phyloP scores from a whole-genome alignment of 257 asterid species.

The Penstemon davidsonii region DNA sequence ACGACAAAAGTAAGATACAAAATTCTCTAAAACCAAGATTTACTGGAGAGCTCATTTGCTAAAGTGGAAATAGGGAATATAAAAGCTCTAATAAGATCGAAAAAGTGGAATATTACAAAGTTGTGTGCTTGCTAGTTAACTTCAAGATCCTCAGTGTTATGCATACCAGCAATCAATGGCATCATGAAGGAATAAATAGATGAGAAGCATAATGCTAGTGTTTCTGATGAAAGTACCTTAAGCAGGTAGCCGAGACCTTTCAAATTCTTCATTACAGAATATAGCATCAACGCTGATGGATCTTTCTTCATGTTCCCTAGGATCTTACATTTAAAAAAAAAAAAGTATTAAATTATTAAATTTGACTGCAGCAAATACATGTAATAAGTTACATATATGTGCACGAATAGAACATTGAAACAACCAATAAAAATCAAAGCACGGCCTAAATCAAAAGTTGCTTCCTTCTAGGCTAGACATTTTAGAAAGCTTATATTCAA shows the following conservation, averaged over 20 bases:
- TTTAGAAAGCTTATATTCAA: conserved; percentile 19
- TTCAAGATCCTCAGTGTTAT: conserved; percentile 7
- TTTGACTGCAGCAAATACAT: conserved; percentile 24
- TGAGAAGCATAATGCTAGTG: conserved; percentile 26
- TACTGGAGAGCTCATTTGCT: not conserved
- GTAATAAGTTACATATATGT: not conserved
- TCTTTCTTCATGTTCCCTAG: conserved; percentile 85
- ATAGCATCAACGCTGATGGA: conserved; percentile 74
- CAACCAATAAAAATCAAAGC: not conserved
- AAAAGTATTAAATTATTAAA: conserved; percentile 28
- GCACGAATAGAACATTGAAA: not conserved
- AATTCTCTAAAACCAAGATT: not conserved
- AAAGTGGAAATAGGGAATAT: not conserved
- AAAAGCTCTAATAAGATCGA: not conserved
- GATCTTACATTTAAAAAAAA: conserved; percentile 56
- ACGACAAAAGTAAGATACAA: not conserved
- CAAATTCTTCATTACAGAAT: conserved; percentile 75
- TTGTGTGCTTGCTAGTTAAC: conserved; percentile 13
- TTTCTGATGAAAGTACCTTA: conserved; percentile 52
- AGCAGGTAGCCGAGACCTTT: conserved; percentile 71
- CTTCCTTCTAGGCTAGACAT: conserved; percentile 17
- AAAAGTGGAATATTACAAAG: not conserved
- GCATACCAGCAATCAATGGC: conserved; percentile 15
- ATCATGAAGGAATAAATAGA: conserved; percentile 16
- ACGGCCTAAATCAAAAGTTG: conserved; percentile 19